Evolutionary conservation across 768 basidiomycete genomes (phyloP).

Genomic region (Boletus insuetus): DNA sequence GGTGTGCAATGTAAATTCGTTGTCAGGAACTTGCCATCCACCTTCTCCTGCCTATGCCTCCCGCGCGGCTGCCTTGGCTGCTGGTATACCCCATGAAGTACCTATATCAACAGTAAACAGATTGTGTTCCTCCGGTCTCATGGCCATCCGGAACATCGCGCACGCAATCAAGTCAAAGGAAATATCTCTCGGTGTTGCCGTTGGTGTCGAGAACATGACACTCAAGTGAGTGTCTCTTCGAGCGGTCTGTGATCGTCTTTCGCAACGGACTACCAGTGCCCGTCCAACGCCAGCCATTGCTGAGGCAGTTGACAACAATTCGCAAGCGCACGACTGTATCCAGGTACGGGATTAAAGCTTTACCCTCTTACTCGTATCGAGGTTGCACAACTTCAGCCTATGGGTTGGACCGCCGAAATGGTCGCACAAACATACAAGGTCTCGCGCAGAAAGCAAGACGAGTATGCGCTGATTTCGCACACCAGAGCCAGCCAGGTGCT

Average conservation of each 20-base stretch:
- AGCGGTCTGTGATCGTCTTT: background rate
- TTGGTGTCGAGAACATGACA: slow-evolving; percentile 82
- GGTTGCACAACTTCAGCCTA: slow-evolving; percentile 50
- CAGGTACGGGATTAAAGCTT: slow-evolving; percentile 38
- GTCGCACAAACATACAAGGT: slow-evolving; percentile 79
- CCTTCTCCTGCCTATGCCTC: slow-evolving; percentile 82
- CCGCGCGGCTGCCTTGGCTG: slow-evolving; percentile 81
- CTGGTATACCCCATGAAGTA: slow-evolving; percentile 82
- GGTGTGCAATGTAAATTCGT: background rate
- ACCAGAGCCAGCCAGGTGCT: slow-evolving; percentile 66
- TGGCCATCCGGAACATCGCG: slow-evolving; percentile 89
- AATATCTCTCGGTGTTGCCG: slow-evolving; percentile 81
- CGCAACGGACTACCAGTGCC: slow-evolving; percentile 42
- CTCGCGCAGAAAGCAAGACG: slow-evolving; percentile 80
- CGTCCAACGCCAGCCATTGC: slow-evolving; percentile 71
- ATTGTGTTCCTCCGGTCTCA: slow-evolving; percentile 90
- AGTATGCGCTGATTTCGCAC: slow-evolving; percentile 87
- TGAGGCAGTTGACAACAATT: slow-evolving; percentile 52
- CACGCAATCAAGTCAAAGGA: slow-evolving; percentile 84
- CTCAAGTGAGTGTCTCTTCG: slow-evolving; percentile 50
- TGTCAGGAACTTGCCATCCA: slow-evolving; percentile 74
- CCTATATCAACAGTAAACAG: slow-evolving; percentile 92
- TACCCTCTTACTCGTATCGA: background rate
- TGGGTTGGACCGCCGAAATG: slow-evolving; percentile 96
- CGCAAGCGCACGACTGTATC: slow-evolving; percentile 72